Evolutionary conservation across 129 eudicot species (phyloP), one percentile per base, ranked within the genome.

Genomic region (Flaveria trinervia): DNA sequence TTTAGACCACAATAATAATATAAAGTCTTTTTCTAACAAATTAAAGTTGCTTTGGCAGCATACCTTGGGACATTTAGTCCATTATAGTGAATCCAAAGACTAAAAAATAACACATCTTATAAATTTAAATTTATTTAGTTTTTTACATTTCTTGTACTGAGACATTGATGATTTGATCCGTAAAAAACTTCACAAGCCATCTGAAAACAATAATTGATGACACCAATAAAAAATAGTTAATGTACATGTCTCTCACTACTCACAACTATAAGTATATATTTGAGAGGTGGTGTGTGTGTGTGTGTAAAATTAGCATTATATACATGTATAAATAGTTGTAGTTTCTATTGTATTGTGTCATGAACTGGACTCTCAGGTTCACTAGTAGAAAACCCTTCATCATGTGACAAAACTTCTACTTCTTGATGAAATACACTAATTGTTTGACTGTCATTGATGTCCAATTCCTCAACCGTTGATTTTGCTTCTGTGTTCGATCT

Each of bases 321-420:
- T 0, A 36, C 69, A n/a, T 39, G 22, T 30, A 5, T 64, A 64
- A 39, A n/a, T 66, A 66, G 28, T 41, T 39, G 28, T 41, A 17
- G 9, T 66, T 66, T 41, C 16, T 66, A 66, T 48, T 46, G 62
- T 62, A 75, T 17, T 48, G 61, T 64, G 7, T 61, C 71, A 75
- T 8, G 61, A 75, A 48, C 71, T 26, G 71, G 62, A 45, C 59
- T 43, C 46, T 26, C 44, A n/a, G 70, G 46, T 44, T 74, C 70
- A 74, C 56, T 60, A 15, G 59, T 43, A n/a, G 70, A 45, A 45
- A 46, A 44, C 16, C 30, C 48, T 60, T 48, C 72, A 75, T 48
- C 62, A 8, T 16, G 48, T 10, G 72, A 48, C 49, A 28, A 62
- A 48, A 26, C 60, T 65, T 0, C 49, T 4, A 12, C 79, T 26